Evolutionary conservation across 2,329 filamentous ascomycete species (phyloP).

Genomic region (Acrodontium crateriforme): DNA sequence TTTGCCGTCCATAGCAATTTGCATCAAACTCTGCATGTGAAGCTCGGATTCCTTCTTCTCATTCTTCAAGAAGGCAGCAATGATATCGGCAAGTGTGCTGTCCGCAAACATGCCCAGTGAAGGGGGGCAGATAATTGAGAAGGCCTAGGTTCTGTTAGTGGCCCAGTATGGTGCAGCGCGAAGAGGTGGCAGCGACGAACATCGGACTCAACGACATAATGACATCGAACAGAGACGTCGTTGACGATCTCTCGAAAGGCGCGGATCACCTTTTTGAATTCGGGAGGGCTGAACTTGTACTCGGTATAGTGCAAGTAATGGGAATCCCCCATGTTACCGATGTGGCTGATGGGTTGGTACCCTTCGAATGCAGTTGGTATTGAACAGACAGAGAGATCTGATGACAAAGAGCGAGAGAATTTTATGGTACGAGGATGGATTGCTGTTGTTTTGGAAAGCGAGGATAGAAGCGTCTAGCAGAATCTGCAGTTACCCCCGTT

Average conservation of each 20-base stretch:
- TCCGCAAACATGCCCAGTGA: constrained; percentile 8
- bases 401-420: neutral
- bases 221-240: constrained; percentile 9
- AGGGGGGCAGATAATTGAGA: constrained; percentile 10
- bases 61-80: constrained; percentile 8
- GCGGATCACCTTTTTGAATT: constrained; percentile 9
- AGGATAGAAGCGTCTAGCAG: neutral
- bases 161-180: neutral
- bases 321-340: constrained; percentile 13
- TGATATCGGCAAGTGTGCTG: constrained; percentile 5
- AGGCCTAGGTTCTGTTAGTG: constrained; percentile 4
- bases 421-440: neutral
- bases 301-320: constrained; percentile 16
- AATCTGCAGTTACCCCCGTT: neutral
- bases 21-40: constrained; percentile 5
- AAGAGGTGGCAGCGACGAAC: constrained; percentile 4
- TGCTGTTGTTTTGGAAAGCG: neutral
- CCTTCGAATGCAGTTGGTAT: neutral
- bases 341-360: constrained; percentile 1
- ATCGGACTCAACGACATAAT: constrained; percentile 8
- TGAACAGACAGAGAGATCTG: neutral
- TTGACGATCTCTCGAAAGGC: constrained; percentile 10
- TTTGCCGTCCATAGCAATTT: constrained; percentile 2
- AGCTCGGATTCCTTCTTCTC: constrained; percentile 8
- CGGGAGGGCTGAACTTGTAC: constrained; percentile 12